Percentiles rank a stretch among this genome's conserved stretches.
Evolutionary conservation across 768 basidiomycete species (phyloP).

Genomic region (Candolleomyces efflorescens): DNA sequence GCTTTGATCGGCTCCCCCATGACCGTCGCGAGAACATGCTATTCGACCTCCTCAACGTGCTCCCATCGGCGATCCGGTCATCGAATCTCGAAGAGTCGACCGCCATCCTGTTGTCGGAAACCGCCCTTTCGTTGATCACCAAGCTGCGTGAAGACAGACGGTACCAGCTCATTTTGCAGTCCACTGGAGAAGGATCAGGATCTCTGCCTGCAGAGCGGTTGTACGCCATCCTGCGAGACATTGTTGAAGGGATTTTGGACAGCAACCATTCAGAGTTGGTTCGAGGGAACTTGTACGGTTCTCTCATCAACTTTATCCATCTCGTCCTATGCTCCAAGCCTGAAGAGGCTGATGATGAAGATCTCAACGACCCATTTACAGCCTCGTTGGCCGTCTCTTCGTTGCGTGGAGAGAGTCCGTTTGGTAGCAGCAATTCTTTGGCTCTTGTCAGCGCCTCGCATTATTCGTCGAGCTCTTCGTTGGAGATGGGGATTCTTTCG

Average conservation of each 20-base stretch:
- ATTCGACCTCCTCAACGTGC: slow-evolving; percentile 83
- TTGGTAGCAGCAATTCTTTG: slow-evolving; percentile 34
- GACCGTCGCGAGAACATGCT: slow-evolving; percentile 85
- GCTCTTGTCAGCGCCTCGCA: slow-evolving; percentile 18
- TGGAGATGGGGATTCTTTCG: slow-evolving; percentile 60
- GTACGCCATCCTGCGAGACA: slow-evolving; percentile 63
- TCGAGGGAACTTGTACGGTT: slow-evolving; percentile 92
- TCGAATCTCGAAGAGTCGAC: slow-evolving; percentile 65
- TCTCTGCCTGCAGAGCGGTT: slow-evolving; percentile 79
- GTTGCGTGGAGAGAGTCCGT: slow-evolving; percentile 33
- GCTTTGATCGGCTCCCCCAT: slow-evolving; percentile 77
- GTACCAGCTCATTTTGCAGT: slow-evolving; percentile 63
- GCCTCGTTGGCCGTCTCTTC: slow-evolving; percentile 36
- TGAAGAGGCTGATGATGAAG: slow-evolving; percentile 11
- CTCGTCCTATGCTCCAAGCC: slow-evolving; percentile 45
- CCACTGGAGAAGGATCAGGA: slow-evolving; percentile 57
- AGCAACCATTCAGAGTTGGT: slow-evolving; percentile 80
- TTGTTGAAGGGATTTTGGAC: slow-evolving; percentile 72
- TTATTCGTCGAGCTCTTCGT: slow-evolving; percentile 26
- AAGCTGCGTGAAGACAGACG: slow-evolving; percentile 83
- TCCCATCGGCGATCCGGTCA: slow-evolving; percentile 66
- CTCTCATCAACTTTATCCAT: slow-evolving; percentile 86
- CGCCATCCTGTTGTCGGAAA: slow-evolving; percentile 80
- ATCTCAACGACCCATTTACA: slow-evolving; percentile 17
- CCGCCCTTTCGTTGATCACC: slow-evolving; percentile 75